phyloP scores from a whole-genome alignment of 345 rosid genomes.

The Abelmoschus esculentus region DNA sequence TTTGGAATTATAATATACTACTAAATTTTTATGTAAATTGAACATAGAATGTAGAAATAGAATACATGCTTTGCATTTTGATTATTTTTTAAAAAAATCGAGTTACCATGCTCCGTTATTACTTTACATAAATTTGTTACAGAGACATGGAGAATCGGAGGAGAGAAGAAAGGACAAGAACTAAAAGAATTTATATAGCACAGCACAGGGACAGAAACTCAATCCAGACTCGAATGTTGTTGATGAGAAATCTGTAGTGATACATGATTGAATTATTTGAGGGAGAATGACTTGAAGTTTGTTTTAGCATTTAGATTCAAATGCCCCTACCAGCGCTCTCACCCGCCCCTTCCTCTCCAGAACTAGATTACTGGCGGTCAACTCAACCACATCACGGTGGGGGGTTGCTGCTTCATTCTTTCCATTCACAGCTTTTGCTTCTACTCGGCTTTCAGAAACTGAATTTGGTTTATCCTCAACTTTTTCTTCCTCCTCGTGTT shows the following conservation, averaged over 20 bases:
- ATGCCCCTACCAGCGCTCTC: conserved; percentile 85
- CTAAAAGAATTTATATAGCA: neutral
- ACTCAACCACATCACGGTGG: conserved; percentile 71
- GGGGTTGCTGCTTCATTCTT: conserved; percentile 62
- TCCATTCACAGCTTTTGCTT: conserved; percentile 19
- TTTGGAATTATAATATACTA: neutral
- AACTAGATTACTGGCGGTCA: conserved; percentile 59
- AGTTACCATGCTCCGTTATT: neutral
- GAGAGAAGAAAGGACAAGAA: neutral
- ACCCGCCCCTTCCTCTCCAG: conserved; percentile 80
- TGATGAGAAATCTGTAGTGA: neutral
- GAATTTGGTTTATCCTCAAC: conserved; percentile 2
- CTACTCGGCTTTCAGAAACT: conserved; percentile 17
- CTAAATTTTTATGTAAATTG: neutral
- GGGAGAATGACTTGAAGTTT: conserved; percentile 26
- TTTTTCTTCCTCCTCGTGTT: conserved; percentile 3
- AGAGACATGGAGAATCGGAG: neutral
- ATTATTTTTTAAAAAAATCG: neutral
- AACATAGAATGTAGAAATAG: neutral
- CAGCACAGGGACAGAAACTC: neutral
- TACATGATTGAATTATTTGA: neutral
- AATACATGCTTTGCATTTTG: neutral
- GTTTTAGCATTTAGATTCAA: conserved; percentile 56
- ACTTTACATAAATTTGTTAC: neutral
- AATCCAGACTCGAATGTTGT: neutral